Evolutionary conservation across 202 grass and related monocot genomes (phyloP).

Genomic region (Eragrostis tef): DNA sequence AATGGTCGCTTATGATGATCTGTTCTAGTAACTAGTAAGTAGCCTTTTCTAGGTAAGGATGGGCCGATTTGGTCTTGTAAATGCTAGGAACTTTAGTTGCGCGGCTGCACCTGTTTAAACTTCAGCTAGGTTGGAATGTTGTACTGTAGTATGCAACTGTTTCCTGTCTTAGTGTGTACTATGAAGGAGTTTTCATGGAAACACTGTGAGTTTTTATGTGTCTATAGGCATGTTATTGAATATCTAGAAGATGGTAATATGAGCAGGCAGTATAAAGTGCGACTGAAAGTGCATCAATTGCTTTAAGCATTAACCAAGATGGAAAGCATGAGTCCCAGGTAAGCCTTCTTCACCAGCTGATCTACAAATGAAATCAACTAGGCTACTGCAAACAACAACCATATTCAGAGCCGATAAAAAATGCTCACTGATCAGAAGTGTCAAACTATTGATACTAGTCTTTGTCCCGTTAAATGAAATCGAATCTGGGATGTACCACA

Average conservation of each 20-base stretch:
- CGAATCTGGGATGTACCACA: too few species aligned
- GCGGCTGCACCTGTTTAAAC: constrained; percentile 9
- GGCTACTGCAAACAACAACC: too few species aligned
- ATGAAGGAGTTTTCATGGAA: not conserved
- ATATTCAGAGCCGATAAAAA: too few species aligned
- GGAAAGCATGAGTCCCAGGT: not conserved
- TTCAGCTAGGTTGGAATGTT: not conserved
- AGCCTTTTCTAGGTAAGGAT: constrained; percentile 24
- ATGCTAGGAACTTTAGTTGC: constrained; percentile 39
- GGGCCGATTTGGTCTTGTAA: constrained; percentile 26
- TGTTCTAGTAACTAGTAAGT: constrained; percentile 59
- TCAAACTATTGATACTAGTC: too few species aligned
- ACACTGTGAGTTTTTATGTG: not conserved
- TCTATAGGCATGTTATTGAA: constrained; percentile 1
- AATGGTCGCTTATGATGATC: constrained; percentile 85
- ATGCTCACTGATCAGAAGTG: too few species aligned
- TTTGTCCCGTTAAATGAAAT: too few species aligned
- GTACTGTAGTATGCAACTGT: not conserved
- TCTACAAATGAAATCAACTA: not conserved
- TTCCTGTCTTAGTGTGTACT: constrained; percentile 16
- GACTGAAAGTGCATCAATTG: not conserved
- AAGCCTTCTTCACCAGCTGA: not conserved
- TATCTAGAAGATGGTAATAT: not conserved
- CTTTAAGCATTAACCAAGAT: not conserved
- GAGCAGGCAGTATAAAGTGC: not conserved